Percentiles rank a stretch among this genome's conserved stretches.
phyloP scores from a whole-genome alignment of 441 rosid genomes.

The Bocquillonia castaneifolia region DNA sequence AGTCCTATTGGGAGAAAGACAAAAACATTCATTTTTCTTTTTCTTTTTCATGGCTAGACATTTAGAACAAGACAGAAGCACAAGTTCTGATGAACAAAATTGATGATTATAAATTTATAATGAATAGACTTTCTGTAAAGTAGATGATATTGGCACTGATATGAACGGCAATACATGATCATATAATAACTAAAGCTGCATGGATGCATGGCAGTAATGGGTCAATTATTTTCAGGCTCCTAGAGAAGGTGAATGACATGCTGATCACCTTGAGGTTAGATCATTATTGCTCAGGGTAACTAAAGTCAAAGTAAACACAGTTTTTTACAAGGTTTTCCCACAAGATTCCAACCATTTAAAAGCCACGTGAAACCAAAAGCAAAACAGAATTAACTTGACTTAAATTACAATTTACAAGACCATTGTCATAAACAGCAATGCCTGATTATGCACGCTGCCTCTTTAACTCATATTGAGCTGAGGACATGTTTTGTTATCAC shows the following conservation, averaged over 20 bases:
- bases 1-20: neutral
- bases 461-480: neutral
- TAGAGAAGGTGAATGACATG: neutral
- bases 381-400: too few species aligned
- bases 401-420: neutral
- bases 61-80: neutral
- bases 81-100: neutral
- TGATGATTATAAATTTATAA: neutral
- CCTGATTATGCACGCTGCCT: neutral
- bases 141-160: neutral
- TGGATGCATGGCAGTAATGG: neutral
- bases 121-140: neutral
- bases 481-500: neutral
- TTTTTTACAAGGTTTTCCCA: neutral
- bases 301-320: conserved; percentile 10
- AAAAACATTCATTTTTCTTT: neutral
- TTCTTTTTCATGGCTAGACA: conserved; percentile 1
- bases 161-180: neutral
- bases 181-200: neutral
- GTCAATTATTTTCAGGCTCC: neutral
- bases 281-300: conserved; percentile 9
- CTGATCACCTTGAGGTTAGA: conserved; percentile 1
- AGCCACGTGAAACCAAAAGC: too few species aligned
- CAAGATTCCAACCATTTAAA: neutral
- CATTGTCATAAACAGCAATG: neutral